Evolutionary conservation across 257 asterid genomes (phyloP), one percentile per base, ranked within the genome.

Genomic region (Forsythia suspensa): DNA sequence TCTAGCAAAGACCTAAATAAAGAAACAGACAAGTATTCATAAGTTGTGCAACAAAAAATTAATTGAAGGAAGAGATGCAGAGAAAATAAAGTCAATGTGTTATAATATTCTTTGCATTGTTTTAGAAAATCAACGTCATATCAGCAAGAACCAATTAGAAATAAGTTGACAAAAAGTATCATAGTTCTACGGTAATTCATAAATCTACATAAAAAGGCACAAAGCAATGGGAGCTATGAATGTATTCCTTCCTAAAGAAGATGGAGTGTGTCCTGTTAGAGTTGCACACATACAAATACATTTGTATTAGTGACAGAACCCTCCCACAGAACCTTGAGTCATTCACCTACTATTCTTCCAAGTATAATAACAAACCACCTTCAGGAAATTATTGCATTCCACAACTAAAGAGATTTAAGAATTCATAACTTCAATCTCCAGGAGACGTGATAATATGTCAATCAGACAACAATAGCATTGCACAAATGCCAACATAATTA

Each of bases 1-100:
- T 80, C 97, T 92, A 71, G 99, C 99, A 82, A 95, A 95, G 76
- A 95, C 99, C 99, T 95, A 81, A 79, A 63, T 42, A 80, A 74
- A 70, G 34, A 57, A 29, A 29, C 0, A 4, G 55, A 51, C 61
- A 29, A 9, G 34, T 74, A 38, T 21, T 9, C 15, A 8, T 9
- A 63, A 63, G 39, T 63, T 1, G 36, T 59, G 34, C 1, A 18
- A 43, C 67, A 29, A 72, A 72, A 11, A 55, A 38, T 15, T 63
- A 80, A 79, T 36, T 48, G 51, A 79, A 69, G 43, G 63, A 42
- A 21, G 37, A 39, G 55, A 72, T 74, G 8, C 68, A 72, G 66
- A 69, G 55, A 52, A 39, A 20, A 4, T 20, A 63, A 48, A 59
- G 65, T 7, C 63, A 15, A n/a, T n/a, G 36, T 10, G 7, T 71